Conservation (phyloP, 2,329 filamentous ascomycete species). For the Escovopsis sp. region DNA sequence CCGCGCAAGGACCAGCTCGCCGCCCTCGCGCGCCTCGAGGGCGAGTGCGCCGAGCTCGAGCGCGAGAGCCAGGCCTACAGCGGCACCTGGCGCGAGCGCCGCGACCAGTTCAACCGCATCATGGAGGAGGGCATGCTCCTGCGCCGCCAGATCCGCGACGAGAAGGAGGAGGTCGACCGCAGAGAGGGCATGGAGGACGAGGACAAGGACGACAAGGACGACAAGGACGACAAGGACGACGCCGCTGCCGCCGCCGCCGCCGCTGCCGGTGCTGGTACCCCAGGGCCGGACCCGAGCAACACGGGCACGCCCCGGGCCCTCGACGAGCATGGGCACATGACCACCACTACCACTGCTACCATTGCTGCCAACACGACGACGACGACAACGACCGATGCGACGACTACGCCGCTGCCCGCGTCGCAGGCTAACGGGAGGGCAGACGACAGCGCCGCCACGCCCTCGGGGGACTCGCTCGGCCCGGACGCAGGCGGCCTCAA, state of each 20-base stretch:
- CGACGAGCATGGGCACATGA: conserved; percentile 20
- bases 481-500: conserved; percentile 16
- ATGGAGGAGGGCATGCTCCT: conserved; percentile 85
- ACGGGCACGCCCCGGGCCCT: conserved; percentile 37
- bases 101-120: conserved; percentile 76
- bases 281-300: conserved; percentile 33
- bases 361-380: conserved; percentile 9
- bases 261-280: conserved; percentile 18
- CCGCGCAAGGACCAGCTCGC: conserved; percentile 71
- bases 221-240: conserved; percentile 22
- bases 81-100: conserved; percentile 68
- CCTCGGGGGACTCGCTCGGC: conserved; percentile 15
- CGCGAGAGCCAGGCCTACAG: conserved; percentile 71
- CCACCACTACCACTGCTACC: conserved; percentile 13
- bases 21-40: conserved; percentile 67
- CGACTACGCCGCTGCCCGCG: too few relatives aligned
- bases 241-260: too few relatives aligned
- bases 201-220: conserved; percentile 35
- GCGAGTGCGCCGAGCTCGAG: conserved; percentile 78
- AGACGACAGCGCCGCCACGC: conserved; percentile 12
- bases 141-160: conserved; percentile 73
- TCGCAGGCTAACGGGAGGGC: too few relatives aligned
- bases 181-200: conserved; percentile 67
- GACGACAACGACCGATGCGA: conserved; percentile 12
- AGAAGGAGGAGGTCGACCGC: conserved; percentile 87